These are phyloP conservation scores for Parastagonospora avenae DNA, from an alignment of 2,329 filamentous ascomycete species.

Conservation along the genomic window DNA sequence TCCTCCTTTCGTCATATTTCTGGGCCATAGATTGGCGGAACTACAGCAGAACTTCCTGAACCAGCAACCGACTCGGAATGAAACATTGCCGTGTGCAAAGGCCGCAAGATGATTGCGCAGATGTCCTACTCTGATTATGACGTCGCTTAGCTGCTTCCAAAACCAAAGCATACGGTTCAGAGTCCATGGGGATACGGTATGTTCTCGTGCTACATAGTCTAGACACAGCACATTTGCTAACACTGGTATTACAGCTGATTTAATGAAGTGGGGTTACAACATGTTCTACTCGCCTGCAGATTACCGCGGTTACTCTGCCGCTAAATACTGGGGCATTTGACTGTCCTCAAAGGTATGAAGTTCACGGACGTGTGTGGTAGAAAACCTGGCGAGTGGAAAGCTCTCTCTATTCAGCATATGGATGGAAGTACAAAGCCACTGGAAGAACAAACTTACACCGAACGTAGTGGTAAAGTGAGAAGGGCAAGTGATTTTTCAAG, in stretches of 20 bases:
- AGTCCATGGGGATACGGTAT: neutral
- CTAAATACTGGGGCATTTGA: neutral
- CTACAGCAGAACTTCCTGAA: neutral
- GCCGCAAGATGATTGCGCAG: neutral
- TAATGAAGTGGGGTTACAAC: neutral
- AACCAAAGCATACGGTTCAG: neutral
- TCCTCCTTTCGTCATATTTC: no score
- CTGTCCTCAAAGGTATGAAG: neutral
- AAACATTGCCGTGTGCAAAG: neutral
- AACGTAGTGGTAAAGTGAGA: neutral
- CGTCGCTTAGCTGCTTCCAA: neutral
- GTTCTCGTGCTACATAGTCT: neutral
- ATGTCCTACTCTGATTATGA: constrained; percentile 4
- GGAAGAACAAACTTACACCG: neutral
- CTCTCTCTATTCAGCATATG: neutral
- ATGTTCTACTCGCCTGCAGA: neutral
- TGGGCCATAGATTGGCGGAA: no score
- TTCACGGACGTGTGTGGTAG: neutral
- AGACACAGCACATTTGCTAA: neutral
- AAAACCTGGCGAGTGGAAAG: neutral
- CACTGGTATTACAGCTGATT: neutral
- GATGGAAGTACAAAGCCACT: neutral
- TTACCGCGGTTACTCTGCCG: neutral
- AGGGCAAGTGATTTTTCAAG: neutral
- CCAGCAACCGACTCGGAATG: neutral